phyloP scores from a whole-genome alignment of 2,329 filamentous ascomycete species.

The Arachnomyces sp. region DNA sequence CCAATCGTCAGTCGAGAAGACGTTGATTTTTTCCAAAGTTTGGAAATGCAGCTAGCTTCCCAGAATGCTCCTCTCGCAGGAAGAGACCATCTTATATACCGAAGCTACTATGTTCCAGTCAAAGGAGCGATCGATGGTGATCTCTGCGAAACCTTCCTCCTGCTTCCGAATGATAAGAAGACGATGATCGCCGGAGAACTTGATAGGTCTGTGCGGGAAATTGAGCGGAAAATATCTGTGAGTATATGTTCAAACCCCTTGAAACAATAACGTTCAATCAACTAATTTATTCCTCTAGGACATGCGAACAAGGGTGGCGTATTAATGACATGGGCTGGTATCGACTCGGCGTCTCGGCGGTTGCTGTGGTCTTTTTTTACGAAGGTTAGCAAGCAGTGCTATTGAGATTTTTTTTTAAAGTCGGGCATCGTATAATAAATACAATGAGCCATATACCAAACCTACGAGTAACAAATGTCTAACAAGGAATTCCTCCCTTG shows the following conservation, averaged over 20 bases:
- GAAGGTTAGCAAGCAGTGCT: no score
- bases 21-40: conserved; percentile 92
- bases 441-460: neutral
- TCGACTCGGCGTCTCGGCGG: conserved; percentile 14
- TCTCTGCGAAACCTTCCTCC: conserved; percentile 82
- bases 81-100: conserved; percentile 89
- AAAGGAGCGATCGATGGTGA: conserved; percentile 97
- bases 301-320: conserved; percentile 52
- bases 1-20: conserved; percentile 89
- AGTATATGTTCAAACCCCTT: conserved; percentile 17
- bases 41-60: conserved; percentile 79
- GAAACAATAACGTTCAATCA: neutral
- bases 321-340: conserved; percentile 30
- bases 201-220: conserved; percentile 82
- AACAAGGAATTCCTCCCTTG: conserved; percentile 11
- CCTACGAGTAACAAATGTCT: conserved; percentile 5
- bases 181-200: conserved; percentile 89
- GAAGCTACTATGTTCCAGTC: conserved; percentile 90
- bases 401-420: neutral
- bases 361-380: no score
- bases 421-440: neutral
- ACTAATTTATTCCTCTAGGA: conserved; percentile 30
- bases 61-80: conserved; percentile 86
- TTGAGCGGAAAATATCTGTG: conserved; percentile 88
- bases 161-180: conserved; percentile 82